Conservation (phyloP, 164 flowering plant species). For the Berberis thunbergii region DNA sequence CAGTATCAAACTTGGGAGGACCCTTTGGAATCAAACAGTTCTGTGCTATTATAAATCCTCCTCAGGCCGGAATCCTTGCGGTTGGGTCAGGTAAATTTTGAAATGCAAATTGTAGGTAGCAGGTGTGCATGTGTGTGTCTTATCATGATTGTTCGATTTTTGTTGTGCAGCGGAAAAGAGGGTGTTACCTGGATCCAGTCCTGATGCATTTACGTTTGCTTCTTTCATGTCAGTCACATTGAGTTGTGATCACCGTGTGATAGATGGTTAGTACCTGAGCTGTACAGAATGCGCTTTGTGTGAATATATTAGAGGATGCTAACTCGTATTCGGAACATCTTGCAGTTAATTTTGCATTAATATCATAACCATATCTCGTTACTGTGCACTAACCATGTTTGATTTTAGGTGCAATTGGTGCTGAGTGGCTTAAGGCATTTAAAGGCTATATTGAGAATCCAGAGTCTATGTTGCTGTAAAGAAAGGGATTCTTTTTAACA, state of each 20-base stretch:
- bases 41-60: slow-evolving; percentile 89
- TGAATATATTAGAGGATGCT: not conserved
- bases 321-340: no score
- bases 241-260: slow-evolving; percentile 97
- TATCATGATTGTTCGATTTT: not conserved
- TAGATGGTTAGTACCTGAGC: slow-evolving; percentile 55
- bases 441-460: slow-evolving; percentile 90
- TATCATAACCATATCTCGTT: not conserved
- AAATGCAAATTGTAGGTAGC: not conserved
- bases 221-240: slow-evolving; percentile 89
- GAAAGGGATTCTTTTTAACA: not conserved
- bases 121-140: no score
- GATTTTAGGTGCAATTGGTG: slow-evolving; percentile 87
- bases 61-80: slow-evolving; percentile 93
- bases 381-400: not conserved
- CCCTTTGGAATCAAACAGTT: slow-evolving; percentile 92
- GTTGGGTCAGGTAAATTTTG: slow-evolving; percentile 74
- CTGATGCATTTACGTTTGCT: slow-evolving; percentile 58
- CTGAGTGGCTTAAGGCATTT: slow-evolving; percentile 87
- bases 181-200: slow-evolving; percentile 60
- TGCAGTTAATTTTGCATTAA: not conserved
- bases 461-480: slow-evolving; percentile 72
- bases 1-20: slow-evolving; percentile 90
- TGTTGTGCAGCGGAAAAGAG: slow-evolving; percentile 38
- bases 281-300: not conserved